phyloP scores from a whole-genome alignment of 495 filamentous ascomycete genomes.

The Talaromyces wortmannii region DNA sequence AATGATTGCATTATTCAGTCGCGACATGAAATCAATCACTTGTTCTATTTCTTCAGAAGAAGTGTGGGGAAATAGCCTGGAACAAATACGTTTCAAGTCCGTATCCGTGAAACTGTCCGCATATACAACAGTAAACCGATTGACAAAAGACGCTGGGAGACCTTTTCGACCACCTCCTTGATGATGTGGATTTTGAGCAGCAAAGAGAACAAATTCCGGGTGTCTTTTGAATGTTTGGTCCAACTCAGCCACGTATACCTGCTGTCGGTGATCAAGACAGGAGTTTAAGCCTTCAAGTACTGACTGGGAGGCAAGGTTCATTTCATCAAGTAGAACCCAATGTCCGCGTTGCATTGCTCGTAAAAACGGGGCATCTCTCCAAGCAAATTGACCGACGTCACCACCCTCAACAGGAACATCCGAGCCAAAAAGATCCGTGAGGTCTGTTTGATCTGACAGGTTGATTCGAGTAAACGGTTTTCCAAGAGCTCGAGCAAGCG shows the following conservation, averaged over 20 bases:
- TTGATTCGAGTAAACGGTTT: conserved; percentile 87
- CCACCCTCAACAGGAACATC: conserved; percentile 92
- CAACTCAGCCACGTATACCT: conserved; percentile 91
- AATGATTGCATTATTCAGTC: conserved; percentile 63
- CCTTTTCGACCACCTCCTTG: conserved; percentile 96
- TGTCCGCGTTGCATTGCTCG: conserved; percentile 92
- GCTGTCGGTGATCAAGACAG: conserved; percentile 93
- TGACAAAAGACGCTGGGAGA: conserved; percentile 90
- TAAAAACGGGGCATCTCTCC: conserved; percentile 93
- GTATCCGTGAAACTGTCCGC: conserved; percentile 76
- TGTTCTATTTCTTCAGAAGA: conserved; percentile 45
- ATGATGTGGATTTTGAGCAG: conserved; percentile 95
- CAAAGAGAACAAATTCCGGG: conserved; percentile 85
- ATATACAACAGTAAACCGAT: conserved; percentile 97
- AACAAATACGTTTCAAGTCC: conserved; percentile 78
- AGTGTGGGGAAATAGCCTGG: conserved; percentile 62
- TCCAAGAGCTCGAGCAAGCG: conserved; percentile 70
- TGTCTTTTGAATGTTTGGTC: conserved; percentile 89
- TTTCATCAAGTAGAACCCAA: conserved; percentile 97
- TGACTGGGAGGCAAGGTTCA: conserved; percentile 97
- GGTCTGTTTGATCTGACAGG: conserved; percentile 92
- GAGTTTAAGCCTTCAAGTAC: conserved; percentile 96
- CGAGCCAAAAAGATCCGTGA: conserved; percentile 96
- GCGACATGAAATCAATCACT: conserved; percentile 74
- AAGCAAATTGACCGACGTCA: conserved; percentile 79